phyloP scores from a whole-genome alignment of 345 rosid genomes.

The Lepidium didymum region DNA sequence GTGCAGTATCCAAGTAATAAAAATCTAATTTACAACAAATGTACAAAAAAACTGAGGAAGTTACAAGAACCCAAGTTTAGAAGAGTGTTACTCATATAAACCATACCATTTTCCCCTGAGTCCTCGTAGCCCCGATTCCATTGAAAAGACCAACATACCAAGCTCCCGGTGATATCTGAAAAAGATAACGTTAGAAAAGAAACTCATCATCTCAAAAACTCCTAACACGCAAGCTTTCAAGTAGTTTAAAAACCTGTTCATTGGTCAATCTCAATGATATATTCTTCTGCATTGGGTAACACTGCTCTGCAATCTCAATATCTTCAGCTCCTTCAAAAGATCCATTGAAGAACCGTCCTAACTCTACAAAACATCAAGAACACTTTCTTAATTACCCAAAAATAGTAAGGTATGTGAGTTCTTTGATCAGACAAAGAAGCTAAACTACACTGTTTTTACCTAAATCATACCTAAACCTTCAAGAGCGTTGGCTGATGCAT shows the following conservation, averaged over 20 bases:
- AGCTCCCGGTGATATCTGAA: constrained; percentile 80
- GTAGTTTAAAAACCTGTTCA: constrained; percentile 55
- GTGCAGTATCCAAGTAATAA: constrained; percentile 33
- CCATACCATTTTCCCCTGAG: constrained; percentile 91
- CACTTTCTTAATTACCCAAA: not conserved
- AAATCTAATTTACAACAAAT: not conserved
- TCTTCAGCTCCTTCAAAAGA: constrained; percentile 43
- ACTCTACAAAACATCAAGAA: constrained; percentile 24
- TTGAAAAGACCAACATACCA: constrained; percentile 92
- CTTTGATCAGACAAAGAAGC: not conserved
- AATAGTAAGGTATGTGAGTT: not conserved
- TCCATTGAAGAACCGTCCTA: constrained; percentile 45
- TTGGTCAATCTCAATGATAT: constrained; percentile 58
- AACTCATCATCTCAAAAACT: not conserved
- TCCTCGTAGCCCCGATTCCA: constrained; percentile 74
- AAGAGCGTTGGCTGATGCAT: constrained; percentile 43
- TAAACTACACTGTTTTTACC: not conserved
- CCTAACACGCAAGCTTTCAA: not conserved
- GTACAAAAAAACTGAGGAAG: no score
- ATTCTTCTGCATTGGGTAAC: constrained; percentile 81
- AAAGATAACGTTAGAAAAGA: not conserved
- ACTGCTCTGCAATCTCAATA: constrained; percentile 58
- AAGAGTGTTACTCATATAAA: not conserved
- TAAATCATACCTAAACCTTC: constrained; percentile 50
- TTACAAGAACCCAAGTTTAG: not conserved